Evolutionary conservation across 2,329 filamentous ascomycete genomes (phyloP).

Genomic region (Penicillium sp.): DNA sequence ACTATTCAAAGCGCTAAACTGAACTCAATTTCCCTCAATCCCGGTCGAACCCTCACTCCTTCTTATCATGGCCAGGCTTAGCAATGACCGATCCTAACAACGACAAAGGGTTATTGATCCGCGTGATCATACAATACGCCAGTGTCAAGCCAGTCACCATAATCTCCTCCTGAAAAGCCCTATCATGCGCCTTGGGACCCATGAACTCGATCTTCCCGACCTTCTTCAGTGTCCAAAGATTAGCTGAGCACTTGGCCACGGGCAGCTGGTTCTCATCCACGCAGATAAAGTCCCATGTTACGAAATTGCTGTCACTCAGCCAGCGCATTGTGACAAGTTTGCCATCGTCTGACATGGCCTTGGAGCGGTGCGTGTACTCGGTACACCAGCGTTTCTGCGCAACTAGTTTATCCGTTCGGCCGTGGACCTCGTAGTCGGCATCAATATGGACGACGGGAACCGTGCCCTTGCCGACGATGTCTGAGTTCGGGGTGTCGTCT

Average conservation of each 20-base stretch:
- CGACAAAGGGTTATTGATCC: slow-evolving; percentile 1
- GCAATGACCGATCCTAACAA: slow-evolving; percentile 25
- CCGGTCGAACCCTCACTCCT: not conserved
- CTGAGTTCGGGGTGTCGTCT: not conserved
- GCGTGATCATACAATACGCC: slow-evolving; percentile 24
- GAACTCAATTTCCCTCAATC: not conserved
- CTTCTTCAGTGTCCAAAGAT: slow-evolving; percentile 24
- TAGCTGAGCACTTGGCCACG: slow-evolving; percentile 25
- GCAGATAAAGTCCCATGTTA: slow-evolving; percentile 31
- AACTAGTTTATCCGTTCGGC: slow-evolving; percentile 18
- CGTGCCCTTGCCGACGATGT: slow-evolving; percentile 21
- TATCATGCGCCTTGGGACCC: slow-evolving; percentile 11
- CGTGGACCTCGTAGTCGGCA: slow-evolving; percentile 25
- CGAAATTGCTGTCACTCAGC: slow-evolving; percentile 24
- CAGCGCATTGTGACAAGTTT: slow-evolving; percentile 26
- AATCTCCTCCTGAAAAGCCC: slow-evolving; percentile 26
- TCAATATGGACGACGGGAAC: slow-evolving; percentile 25
- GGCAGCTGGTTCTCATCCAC: slow-evolving; percentile 26
- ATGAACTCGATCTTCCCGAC: slow-evolving; percentile 27
- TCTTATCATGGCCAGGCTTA: slow-evolving; percentile 14
- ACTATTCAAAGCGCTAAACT: no score
- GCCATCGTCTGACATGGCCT: slow-evolving; percentile 18
- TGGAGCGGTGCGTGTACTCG: slow-evolving; percentile 27
- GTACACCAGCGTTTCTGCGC: slow-evolving; percentile 27
- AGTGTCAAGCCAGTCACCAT: slow-evolving; percentile 29